phyloP scores from a whole-genome alignment of 345 rosid species.

The Gynandropsis gynandra region DNA sequence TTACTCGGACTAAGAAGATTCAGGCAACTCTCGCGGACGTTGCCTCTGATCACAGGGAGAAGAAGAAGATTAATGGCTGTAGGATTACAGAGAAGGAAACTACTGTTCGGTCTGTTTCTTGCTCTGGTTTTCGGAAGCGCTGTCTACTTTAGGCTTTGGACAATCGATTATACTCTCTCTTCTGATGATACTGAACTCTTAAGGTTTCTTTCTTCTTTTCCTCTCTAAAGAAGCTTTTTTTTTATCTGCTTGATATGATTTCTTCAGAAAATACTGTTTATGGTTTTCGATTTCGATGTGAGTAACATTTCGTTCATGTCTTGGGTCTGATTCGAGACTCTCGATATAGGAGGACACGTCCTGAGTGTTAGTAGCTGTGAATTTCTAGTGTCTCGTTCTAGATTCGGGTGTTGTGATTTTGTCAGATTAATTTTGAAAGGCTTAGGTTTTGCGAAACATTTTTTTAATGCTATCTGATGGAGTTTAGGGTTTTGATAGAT shows the following conservation, averaged over 20 bases:
- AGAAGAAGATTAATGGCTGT: conserved; percentile 30
- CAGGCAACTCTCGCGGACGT: conserved; percentile 9
- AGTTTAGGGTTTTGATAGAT: not conserved
- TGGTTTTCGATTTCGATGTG: not conserved
- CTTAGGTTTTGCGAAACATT: too few relatives aligned
- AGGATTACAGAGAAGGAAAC: conserved; percentile 37
- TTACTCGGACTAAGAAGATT: not conserved
- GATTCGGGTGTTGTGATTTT: not conserved
- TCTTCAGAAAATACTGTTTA: not conserved
- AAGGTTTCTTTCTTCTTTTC: conserved; percentile 36
- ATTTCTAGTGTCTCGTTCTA: not conserved
- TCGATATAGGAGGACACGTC: not conserved
- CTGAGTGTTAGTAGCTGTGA: conserved; percentile 4
- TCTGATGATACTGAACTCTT: conserved; percentile 53
- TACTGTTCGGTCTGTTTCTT: conserved; percentile 38
- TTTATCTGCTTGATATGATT: not conserved
- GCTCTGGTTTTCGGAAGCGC: conserved; percentile 57
- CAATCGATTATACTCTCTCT: conserved; percentile 61
- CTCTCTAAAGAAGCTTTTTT: not conserved
- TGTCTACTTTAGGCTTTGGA: conserved; percentile 70
- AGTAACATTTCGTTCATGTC: not conserved
- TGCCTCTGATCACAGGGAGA: conserved; percentile 20
- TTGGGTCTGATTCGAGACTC: conserved; percentile 9
- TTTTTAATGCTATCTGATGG: too few relatives aligned
- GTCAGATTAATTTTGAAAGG: too few relatives aligned